phyloP scores from a whole-genome alignment of 805 yeast genomes.

The Barnettozyma siamensis region DNA sequence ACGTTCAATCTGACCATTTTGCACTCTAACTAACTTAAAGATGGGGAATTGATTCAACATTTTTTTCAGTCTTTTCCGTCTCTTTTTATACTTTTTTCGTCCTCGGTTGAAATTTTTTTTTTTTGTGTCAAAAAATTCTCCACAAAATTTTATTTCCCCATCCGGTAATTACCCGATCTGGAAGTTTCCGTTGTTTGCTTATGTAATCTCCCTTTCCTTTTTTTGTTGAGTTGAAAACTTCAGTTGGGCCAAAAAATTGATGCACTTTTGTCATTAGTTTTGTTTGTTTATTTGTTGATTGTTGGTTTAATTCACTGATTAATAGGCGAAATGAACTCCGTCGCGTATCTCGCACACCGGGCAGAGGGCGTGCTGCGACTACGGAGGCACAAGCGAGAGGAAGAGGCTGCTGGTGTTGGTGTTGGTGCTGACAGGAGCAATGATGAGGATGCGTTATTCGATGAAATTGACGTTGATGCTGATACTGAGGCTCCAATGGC shows the following conservation, averaged over 20 bases:
- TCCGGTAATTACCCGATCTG: conserved; percentile 1
- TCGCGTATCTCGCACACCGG: conserved; percentile 22
- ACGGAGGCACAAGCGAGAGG: neutral
- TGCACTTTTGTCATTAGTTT: neutral
- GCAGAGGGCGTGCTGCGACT: conserved; percentile 21
- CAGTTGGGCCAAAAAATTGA: neutral
- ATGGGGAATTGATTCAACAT: too few species aligned
- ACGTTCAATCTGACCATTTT: conserved; percentile 31
- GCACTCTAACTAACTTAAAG: too few species aligned
- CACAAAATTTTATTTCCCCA: neutral
- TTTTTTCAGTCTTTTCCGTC: neutral
- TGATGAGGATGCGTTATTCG: neutral
- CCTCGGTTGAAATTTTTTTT: conserved; percentile 1
- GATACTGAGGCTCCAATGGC: neutral
- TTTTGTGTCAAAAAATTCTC: conserved; percentile 1
- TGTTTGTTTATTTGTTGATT: neutral
- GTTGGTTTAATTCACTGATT: too few species aligned
- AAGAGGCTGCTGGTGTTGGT: neutral
- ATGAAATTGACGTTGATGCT: too few species aligned
- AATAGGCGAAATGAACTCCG: conserved; percentile 24
- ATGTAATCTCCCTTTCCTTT: neutral
- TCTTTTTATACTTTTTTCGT: neutral
- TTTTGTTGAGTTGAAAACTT: conserved; percentile 1
- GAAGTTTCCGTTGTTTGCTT: neutral
- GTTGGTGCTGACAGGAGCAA: neutral